These are phyloP conservation scores for Ormosia emarginata DNA, from an alignment of 306 rosid genomes.

Conservation along the genomic window DNA sequence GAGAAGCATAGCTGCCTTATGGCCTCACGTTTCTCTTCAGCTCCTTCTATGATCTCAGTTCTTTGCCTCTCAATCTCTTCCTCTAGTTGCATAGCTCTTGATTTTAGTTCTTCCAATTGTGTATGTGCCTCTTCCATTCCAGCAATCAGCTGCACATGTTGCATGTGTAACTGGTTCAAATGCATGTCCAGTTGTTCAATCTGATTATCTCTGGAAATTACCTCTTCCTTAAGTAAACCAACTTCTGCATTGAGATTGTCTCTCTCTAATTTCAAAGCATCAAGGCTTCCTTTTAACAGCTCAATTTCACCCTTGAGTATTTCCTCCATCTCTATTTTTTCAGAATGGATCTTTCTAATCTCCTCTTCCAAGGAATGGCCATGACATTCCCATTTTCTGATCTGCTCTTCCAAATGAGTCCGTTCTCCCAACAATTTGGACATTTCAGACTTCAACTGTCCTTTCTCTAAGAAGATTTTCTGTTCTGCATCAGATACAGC, in stretches of 20 bases:
- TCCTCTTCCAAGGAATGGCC: slow-evolving; percentile 55
- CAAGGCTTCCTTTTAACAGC: slow-evolving; percentile 33
- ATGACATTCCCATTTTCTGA: slow-evolving; percentile 52
- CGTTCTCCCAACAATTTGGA: slow-evolving; percentile 41
- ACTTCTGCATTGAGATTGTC: slow-evolving; percentile 45
- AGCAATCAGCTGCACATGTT: slow-evolving; percentile 34
- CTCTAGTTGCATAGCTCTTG: slow-evolving; percentile 44
- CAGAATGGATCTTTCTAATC: slow-evolving; percentile 43
- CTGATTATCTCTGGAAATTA: slow-evolving; percentile 30
- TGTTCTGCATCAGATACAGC: slow-evolving; percentile 68
- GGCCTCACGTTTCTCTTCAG: slow-evolving; percentile 88
- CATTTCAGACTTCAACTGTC: slow-evolving; percentile 65
- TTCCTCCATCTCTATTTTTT: slow-evolving; percentile 42
- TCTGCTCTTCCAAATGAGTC: slow-evolving; percentile 35
- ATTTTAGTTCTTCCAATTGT: slow-evolving; percentile 40
- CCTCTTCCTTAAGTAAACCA: slow-evolving; percentile 27
- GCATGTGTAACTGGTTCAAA: slow-evolving; percentile 33
- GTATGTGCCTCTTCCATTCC: slow-evolving; percentile 38
- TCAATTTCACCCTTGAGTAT: slow-evolving; percentile 47
- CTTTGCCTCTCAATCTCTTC: slow-evolving; percentile 68
- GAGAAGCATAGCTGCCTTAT: slow-evolving; percentile 90
- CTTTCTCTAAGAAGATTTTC: slow-evolving; percentile 72
- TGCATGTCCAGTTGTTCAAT: slow-evolving; percentile 30
- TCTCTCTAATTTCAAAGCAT: slow-evolving; percentile 40
- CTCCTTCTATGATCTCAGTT: slow-evolving; percentile 52